Evolutionary conservation across 306 rosid species (phyloP).

Genomic region (Inga oerstediana): DNA sequence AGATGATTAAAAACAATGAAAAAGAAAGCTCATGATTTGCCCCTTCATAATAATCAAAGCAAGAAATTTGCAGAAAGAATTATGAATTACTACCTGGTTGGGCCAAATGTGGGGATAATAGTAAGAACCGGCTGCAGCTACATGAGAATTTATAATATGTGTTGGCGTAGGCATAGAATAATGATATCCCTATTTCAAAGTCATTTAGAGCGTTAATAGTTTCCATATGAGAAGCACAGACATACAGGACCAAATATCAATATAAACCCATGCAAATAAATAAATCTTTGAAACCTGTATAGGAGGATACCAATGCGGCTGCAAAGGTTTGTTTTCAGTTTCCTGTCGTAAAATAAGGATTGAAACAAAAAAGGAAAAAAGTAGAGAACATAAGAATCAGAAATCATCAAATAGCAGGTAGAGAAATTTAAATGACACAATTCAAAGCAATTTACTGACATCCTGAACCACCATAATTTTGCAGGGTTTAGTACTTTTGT

Average conservation of each 20-base stretch:
- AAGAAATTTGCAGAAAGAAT: slow-evolving; percentile 12
- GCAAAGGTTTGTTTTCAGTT: slow-evolving; percentile 24
- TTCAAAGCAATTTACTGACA: slow-evolving; percentile 38
- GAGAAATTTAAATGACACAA: slow-evolving; percentile 29
- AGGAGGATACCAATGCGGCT: slow-evolving; percentile 35
- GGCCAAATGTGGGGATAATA: slow-evolving; percentile 31
- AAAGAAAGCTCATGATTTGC: slow-evolving; percentile 22
- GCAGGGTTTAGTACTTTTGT: slow-evolving; percentile 28
- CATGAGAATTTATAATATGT: slow-evolving; percentile 26
- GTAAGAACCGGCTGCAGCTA: slow-evolving; percentile 33
- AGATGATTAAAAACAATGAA: slow-evolving; percentile 26
- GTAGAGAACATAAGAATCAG: slow-evolving; percentile 19
- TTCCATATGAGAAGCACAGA: slow-evolving; percentile 12
- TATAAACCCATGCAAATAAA: slow-evolving; percentile 14
- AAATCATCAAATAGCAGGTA: background rate
- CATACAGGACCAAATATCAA: slow-evolving; percentile 8
- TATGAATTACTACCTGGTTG: slow-evolving; percentile 42
- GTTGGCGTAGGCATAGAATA: slow-evolving; percentile 23
- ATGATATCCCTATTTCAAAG: slow-evolving; percentile 39
- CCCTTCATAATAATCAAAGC: slow-evolving; percentile 27
- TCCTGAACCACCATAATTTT: slow-evolving; percentile 37
- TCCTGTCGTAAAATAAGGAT: slow-evolving; percentile 21
- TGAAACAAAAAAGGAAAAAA: background rate
- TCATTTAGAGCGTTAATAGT: slow-evolving; percentile 9
- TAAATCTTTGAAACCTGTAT: slow-evolving; percentile 38